Evolutionary conservation across 805 yeast species (phyloP).

Genomic region (Pichia californica): DNA sequence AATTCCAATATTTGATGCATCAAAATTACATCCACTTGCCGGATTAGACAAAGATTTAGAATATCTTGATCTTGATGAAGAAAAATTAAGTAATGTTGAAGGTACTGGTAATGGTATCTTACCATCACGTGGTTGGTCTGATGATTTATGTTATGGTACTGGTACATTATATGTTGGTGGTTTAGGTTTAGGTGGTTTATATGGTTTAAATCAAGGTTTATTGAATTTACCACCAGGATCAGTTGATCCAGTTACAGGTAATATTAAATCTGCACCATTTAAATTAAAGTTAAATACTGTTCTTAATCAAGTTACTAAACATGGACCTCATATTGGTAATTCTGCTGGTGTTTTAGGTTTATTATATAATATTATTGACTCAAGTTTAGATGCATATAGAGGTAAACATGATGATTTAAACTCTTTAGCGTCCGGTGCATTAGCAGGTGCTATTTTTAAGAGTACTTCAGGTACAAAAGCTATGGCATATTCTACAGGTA

Average conservation of each 20-base stretch:
- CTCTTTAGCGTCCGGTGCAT: constrained; percentile 82
- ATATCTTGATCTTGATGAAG: constrained; percentile 84
- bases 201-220: constrained; percentile 84
- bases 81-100: constrained; percentile 64
- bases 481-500: constrained; percentile 77
- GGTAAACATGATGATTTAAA: constrained; percentile 85
- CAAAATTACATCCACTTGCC: constrained; percentile 83
- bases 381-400: constrained; percentile 70
- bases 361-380: constrained; percentile 78
- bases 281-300: constrained; percentile 84
- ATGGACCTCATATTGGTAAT: constrained; percentile 96
- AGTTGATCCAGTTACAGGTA: constrained; percentile 53
- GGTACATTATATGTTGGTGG: constrained; percentile 89
- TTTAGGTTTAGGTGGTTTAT: constrained; percentile 82
- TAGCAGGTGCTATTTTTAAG: constrained; percentile 88
- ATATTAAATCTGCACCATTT: constrained; percentile 55
- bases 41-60: constrained; percentile 87
- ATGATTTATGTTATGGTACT: constrained; percentile 95
- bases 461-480: constrained; percentile 81
- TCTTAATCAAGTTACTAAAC: constrained; percentile 84
- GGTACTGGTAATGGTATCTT: constrained; percentile 79
- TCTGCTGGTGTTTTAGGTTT: constrained; percentile 91
- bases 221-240: constrained; percentile 56
- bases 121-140: constrained; percentile 97
- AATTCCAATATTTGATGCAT: constrained; percentile 48